Percentiles rank a stretch among this genome's conserved stretches.
phyloP scores from a whole-genome alignment of 176 grass and related monocot genomes.

The Ampelocalamus luodianensis region DNA sequence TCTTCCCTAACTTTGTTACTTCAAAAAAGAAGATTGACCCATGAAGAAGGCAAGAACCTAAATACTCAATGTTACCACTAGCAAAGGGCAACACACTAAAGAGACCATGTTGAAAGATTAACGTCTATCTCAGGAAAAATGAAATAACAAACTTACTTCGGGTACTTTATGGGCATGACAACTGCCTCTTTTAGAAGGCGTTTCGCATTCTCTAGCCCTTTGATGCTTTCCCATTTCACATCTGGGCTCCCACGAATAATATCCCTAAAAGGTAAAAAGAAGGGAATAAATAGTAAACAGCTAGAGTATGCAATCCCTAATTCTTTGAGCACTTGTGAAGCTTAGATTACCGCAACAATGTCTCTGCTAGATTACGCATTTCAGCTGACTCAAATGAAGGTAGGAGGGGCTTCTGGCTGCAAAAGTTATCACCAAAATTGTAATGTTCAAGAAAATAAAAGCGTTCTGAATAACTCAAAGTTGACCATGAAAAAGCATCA shows the following conservation, averaged over 20 bases:
- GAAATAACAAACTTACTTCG: slow-evolving; percentile 72
- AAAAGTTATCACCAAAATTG: slow-evolving; percentile 40
- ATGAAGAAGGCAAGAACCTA: neutral
- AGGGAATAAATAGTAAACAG: slow-evolving; percentile 27
- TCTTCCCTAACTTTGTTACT: neutral
- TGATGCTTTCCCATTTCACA: slow-evolving; percentile 99
- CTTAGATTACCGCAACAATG: slow-evolving; percentile 68
- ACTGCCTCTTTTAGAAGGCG: slow-evolving; percentile 91
- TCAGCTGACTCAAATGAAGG: slow-evolving; percentile 86
- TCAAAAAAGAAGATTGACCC: neutral
- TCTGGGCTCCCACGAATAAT: slow-evolving; percentile 93
- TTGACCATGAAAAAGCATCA: neutral
- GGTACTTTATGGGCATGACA: slow-evolving; percentile 99
- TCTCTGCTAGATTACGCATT: slow-evolving; percentile 85
- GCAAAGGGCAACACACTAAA: neutral
- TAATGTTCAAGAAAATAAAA: neutral
- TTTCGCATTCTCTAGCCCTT: slow-evolving; percentile 92
- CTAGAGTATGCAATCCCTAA: neutral
- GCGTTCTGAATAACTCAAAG: neutral
- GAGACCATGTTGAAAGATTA: neutral
- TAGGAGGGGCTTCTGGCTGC: slow-evolving; percentile 86
- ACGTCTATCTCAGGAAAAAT: neutral
- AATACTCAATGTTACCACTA: neutral
- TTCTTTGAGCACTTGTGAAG: slow-evolving; percentile 2
- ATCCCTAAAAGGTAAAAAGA: slow-evolving; percentile 54